Evolutionary conservation across 768 basidiomycete species (phyloP).

Genomic region (Russula sp.): DNA sequence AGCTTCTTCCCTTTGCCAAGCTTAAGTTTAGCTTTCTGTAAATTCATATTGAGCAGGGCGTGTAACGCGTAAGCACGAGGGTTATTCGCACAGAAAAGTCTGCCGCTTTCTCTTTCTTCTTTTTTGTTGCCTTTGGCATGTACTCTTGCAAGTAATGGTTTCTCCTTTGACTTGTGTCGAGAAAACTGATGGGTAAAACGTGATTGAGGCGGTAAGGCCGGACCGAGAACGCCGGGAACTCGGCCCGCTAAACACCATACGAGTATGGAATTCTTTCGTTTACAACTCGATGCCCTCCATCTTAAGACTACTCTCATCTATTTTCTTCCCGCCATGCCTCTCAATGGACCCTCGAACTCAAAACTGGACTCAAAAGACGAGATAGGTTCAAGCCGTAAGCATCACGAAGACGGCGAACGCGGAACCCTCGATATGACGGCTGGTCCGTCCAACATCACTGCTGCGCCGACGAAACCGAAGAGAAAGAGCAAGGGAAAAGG

Average conservation of each 20-base stretch:
- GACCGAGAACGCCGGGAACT: not conserved
- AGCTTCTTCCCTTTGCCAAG: slow-evolving; percentile 90
- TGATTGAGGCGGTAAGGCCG: not conserved
- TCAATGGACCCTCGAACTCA: not conserved
- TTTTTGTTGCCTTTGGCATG: slow-evolving; percentile 87
- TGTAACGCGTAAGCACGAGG: slow-evolving; percentile 3
- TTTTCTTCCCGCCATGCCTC: slow-evolving; percentile 8
- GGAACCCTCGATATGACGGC: not conserved
- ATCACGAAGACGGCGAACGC: not conserved
- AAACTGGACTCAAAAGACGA: slow-evolving; percentile 1
- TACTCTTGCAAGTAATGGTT: not conserved
- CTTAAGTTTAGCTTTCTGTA: slow-evolving; percentile 92
- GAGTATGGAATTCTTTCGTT: not conserved
- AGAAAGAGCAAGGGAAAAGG: slow-evolving; percentile 6
- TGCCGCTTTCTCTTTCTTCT: slow-evolving; percentile 80
- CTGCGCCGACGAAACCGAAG: slow-evolving; percentile 7
- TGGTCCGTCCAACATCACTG: slow-evolving; percentile 9
- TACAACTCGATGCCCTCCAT: not conserved
- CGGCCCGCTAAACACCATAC: slow-evolving; percentile 7
- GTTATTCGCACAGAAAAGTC: slow-evolving; percentile 68
- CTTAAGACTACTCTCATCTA: slow-evolving; percentile 1
- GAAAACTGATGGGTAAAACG: no score
- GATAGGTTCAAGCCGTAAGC: not conserved
- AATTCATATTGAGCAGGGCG: not conserved
- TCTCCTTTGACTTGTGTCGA: not conserved